These are phyloP conservation scores for Colletotrichum aenigma DNA, from an alignment of 2,329 filamentous ascomycete species.

Conservation along the genomic window DNA sequence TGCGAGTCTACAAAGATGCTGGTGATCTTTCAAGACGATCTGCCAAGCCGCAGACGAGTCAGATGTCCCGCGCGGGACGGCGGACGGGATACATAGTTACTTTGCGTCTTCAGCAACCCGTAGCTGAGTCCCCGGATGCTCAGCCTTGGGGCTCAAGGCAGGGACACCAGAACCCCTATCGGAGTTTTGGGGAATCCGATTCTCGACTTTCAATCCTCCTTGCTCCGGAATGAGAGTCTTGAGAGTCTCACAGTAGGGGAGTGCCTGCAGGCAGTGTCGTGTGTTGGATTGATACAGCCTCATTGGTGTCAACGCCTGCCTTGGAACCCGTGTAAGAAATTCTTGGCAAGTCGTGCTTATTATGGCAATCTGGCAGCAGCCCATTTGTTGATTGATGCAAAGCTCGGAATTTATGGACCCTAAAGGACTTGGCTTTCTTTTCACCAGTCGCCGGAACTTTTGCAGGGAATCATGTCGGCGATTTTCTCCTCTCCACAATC, in stretches of 20 bases:
- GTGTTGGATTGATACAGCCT: background rate
- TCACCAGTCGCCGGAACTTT: background rate
- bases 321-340: background rate
- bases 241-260: accelerated
- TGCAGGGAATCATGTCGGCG: background rate
- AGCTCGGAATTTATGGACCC: accelerated
- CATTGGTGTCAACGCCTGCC: background rate
- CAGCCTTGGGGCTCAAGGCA: background rate
- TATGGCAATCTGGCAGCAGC: background rate
- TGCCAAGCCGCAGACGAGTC: background rate
- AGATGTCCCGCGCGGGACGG: background rate
- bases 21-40: background rate
- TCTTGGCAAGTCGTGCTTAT: background rate
- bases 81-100: background rate
- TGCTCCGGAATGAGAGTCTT: background rate
- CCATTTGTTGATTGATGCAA: background rate
- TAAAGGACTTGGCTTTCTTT: background rate
- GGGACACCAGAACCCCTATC: background rate
- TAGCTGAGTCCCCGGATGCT: background rate
- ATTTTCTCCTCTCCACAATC: background rate
- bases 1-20: background rate
- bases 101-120: background rate
- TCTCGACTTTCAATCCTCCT: background rate
- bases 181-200: background rate
- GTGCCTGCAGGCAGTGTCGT: background rate